phyloP scores from a whole-genome alignment of 441 rosid species.

The Euphorbia schlechtendalii region DNA sequence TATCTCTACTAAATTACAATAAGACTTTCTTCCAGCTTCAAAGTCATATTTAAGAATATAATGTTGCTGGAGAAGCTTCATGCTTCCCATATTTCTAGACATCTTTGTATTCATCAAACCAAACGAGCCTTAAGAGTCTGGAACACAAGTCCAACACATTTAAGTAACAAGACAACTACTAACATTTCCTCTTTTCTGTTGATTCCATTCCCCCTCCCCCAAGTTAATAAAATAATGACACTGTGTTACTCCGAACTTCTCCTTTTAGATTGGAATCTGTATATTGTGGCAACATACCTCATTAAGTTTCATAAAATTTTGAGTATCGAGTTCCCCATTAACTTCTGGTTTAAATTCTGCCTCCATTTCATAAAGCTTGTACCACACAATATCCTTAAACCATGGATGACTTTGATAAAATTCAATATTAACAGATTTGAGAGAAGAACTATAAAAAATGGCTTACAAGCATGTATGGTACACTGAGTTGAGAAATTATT shows the following conservation, averaged over 20 bases:
- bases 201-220: not conserved
- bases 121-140: not conserved
- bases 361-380: slow-evolving; percentile 74
- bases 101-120: slow-evolving; percentile 4
- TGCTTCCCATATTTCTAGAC: not conserved
- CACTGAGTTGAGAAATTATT: no score
- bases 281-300: slow-evolving; percentile 43
- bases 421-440: slow-evolving; percentile 18
- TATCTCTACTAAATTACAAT: not conserved
- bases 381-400: slow-evolving; percentile 81
- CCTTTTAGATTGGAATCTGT: no score
- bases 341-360: slow-evolving; percentile 95
- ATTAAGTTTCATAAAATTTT: slow-evolving; percentile 91
- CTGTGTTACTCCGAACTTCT: not conserved
- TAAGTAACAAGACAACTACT: not conserved
- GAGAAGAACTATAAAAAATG: not conserved
- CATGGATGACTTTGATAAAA: slow-evolving; percentile 79
- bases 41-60: not conserved
- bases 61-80: no score
- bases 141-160: slow-evolving; percentile 4
- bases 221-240: slow-evolving; percentile 4
- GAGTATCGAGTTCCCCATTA: slow-evolving; percentile 88
- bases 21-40: not conserved
- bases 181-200: not conserved
- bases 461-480: not conserved